These are phyloP conservation scores for Candida maesae DNA, from an alignment of 805 yeast species.

Conservation along the genomic window DNA sequence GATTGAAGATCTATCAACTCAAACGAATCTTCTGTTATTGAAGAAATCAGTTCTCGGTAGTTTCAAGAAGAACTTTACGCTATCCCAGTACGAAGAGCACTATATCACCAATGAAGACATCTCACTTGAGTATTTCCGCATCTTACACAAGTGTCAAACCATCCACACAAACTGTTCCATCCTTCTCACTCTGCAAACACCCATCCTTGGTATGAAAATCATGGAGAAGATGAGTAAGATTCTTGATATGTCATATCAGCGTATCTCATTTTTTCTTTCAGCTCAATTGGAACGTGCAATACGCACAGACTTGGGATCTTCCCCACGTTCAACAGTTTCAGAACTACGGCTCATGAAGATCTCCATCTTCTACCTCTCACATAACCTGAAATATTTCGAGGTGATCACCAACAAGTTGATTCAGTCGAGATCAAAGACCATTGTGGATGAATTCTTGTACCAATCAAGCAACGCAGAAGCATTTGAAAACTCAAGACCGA, in stretches of 20 bases:
- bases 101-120: conserved; percentile 41
- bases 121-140: conserved; percentile 52
- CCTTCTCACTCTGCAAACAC: conserved; percentile 66
- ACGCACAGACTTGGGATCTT: conserved; percentile 5
- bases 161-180: conserved; percentile 68
- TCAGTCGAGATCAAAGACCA: conserved; percentile 59
- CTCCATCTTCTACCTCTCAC: conserved; percentile 32
- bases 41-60: conserved; percentile 50
- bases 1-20: conserved; percentile 18
- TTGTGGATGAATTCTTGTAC: conserved; percentile 62
- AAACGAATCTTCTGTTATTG: conserved; percentile 28
- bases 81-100: conserved; percentile 70
- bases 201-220: conserved; percentile 59
- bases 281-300: conserved; percentile 26
- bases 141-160: conserved; percentile 55
- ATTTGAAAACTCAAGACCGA: conserved; percentile 38
- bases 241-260: conserved; percentile 50
- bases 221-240: conserved; percentile 53
- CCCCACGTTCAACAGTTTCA: background rate
- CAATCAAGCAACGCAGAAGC: conserved; percentile 41
- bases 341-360: conserved; percentile 28
- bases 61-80: conserved; percentile 59
- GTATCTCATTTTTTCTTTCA: conserved; percentile 43
- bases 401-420: conserved; percentile 59
- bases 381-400: conserved; percentile 49